These are phyloP conservation scores for Mycena citricolor DNA, from an alignment of 1,284 basidiomycete genomes.

Conservation along the genomic window DNA sequence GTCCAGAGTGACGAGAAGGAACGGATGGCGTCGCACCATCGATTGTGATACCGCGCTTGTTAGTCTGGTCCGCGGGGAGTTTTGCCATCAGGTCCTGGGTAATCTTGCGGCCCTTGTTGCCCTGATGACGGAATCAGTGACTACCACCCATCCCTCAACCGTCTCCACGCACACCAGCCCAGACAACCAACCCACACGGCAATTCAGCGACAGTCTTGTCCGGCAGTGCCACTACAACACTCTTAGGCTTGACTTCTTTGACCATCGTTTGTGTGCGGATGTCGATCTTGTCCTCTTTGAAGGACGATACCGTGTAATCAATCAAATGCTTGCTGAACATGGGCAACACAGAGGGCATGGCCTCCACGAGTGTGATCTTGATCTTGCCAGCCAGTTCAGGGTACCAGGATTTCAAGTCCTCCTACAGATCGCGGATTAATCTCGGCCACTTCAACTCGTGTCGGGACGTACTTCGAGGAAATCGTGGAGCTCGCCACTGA, in stretches of 20 bases:
- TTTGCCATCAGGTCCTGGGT: slow-evolving; percentile 87
- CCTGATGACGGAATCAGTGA: slow-evolving; percentile 35
- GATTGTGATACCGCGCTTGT: slow-evolving; percentile 84
- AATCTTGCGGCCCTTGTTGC: slow-evolving; percentile 85
- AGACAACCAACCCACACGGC: slow-evolving; percentile 89
- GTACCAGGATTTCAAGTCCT: slow-evolving; percentile 93
- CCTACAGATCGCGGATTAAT: slow-evolving; percentile 55
- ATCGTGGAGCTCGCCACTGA: slow-evolving; percentile 88
- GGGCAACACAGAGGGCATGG: slow-evolving; percentile 91
- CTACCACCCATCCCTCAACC: neutral
- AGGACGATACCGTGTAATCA: slow-evolving; percentile 93
- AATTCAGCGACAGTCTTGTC: slow-evolving; percentile 83
- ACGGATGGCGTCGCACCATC: slow-evolving; percentile 60
- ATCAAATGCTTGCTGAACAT: slow-evolving; percentile 97
- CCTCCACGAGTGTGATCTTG: slow-evolving; percentile 93
- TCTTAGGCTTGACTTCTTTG: slow-evolving; percentile 83
- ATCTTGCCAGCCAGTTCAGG: slow-evolving; percentile 89
- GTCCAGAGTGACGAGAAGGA: no score
- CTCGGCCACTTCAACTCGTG: no score
- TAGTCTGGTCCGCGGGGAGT: slow-evolving; percentile 77
- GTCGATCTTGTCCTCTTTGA: slow-evolving; percentile 96
- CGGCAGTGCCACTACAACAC: slow-evolving; percentile 85
- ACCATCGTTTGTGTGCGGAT: slow-evolving; percentile 96
- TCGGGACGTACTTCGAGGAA: slow-evolving; percentile 68
- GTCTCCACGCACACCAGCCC: slow-evolving; percentile 67